phyloP scores from a whole-genome alignment of 352 stramenopile genomes.

The Chrysophaeum taylorii region DNA sequence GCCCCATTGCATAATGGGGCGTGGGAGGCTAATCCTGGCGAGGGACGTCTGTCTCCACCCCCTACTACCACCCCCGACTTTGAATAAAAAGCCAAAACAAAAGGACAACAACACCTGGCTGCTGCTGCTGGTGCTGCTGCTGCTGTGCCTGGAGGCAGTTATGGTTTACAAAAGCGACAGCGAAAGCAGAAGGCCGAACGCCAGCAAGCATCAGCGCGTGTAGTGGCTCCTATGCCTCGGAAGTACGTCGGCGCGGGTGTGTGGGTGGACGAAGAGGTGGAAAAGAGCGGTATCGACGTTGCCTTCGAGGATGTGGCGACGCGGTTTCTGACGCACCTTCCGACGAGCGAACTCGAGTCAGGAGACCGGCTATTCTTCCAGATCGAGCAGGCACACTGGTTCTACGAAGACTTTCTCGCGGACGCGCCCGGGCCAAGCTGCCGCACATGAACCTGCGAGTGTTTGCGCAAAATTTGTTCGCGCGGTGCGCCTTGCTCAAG shows the following conservation, averaged over 20 bases:
- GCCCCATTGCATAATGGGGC: no score
- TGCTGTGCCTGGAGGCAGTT: no score
- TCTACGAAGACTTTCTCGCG: slow-evolving; percentile 66
- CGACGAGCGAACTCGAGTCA: neutral
- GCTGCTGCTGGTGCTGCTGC: no score
- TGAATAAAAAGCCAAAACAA: no score
- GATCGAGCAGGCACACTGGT: slow-evolving; percentile 81
- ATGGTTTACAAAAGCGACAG: no score
- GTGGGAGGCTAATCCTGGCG: no score
- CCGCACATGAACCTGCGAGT: slow-evolving; percentile 44
- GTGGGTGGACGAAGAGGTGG: neutral
- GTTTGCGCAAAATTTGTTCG: slow-evolving; percentile 67
- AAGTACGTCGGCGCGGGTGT: neutral
- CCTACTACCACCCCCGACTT: no score
- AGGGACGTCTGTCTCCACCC: no score
- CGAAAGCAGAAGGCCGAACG: no score
- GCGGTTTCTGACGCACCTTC: slow-evolving; percentile 2
- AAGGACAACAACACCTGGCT: no score
- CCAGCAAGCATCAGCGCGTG: no score
- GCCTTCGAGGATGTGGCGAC: slow-evolving; percentile 6
- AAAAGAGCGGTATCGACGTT: neutral
- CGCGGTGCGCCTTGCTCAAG: slow-evolving; percentile 59
- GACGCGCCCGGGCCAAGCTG: slow-evolving; percentile 20
- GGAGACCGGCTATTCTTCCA: slow-evolving; percentile 76
- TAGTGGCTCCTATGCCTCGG: no score